Evolutionary conservation across 352 stramenopile genomes (phyloP), one percentile per base, ranked within the genome.

Genomic region (Thalassiosira allenii): DNA sequence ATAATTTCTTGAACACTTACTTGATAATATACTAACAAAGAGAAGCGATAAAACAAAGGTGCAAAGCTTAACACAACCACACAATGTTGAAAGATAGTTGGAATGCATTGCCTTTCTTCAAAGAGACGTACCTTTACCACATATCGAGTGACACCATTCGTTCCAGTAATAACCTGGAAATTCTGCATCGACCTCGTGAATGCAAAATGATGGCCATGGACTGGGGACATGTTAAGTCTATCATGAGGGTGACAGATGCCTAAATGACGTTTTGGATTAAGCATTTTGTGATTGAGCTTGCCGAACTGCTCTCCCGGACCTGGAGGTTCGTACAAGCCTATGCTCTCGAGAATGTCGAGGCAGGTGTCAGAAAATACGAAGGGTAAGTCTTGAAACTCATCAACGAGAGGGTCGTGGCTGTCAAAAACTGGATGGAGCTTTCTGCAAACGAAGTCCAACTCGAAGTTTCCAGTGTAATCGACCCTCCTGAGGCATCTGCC

Each of bases 141-240:
- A 54, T 79, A 79, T 30, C 44, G 29, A 8, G 56, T 27, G 32
- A 63, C 56, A 47, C 58, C 58, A 62, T 71, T 72, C 30, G 58
- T 79, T 23, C 44, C 58, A 27, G 43, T 64, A n/a, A 83, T 33
- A 6, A 83, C 49, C 43, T 83, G 74, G 17, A 20, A 11, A 43
- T 83, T 83, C 20, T 68, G 49, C 74, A 73, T 70, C 0, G 64
- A 77, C 23, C 51, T 25, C 23, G 57, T 73, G 29, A 43, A n/a
- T 40, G 41, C 64, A 72, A 83, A 83, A 20, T 53, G 51, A 25
- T 83, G 14, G 8, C 37, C 25, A 41, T 63, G 59, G 12, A 68
- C 51, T 29, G 65, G 57, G 12, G 64, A 77, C 57, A 77, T 71
- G 30, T 83, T 77, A 17, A 33, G 43, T 11, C n/a, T 54, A 22